A percentile compares a stretch with the other conserved stretches of the same genome.
Conservation (phyloP, 805 yeast species). For the Teunomyces barrocoloradensis region DNA sequence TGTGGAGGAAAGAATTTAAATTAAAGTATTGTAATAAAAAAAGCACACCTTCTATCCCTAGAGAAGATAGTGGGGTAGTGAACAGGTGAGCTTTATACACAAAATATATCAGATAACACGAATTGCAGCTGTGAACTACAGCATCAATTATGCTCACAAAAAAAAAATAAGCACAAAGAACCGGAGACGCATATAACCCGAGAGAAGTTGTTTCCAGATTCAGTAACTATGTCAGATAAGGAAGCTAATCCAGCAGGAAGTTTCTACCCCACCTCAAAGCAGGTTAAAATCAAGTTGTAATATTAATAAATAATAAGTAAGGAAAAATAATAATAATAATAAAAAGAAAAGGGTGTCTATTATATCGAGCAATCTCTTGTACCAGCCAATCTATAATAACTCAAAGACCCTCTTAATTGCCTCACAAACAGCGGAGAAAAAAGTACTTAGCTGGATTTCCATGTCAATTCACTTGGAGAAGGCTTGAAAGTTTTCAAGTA, state of each 20-base stretch:
- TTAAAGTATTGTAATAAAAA: neutral
- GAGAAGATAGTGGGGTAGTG: no score
- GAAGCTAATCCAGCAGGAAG: no score
- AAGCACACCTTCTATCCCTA: no score
- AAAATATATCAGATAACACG: neutral
- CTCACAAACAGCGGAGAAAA: neutral
- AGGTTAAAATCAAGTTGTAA: neutral
- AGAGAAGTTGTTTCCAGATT: no score
- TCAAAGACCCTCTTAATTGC: neutral
- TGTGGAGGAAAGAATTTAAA: neutral
- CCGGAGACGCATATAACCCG: no score
- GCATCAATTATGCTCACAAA: neutral
- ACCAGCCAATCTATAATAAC: neutral
- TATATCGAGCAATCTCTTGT: neutral
- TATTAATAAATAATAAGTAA: neutral
- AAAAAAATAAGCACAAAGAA: neutral
- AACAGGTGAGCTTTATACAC: neutral
- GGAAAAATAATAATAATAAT: neutral
- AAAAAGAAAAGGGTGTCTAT: neutral
- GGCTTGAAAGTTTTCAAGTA: conserved; percentile 5
- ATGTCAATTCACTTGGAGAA: neutral
- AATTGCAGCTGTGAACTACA: neutral
- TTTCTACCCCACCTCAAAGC: neutral
- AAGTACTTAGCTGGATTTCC: neutral
- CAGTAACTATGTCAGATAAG: no score